Evolutionary conservation across 805 yeast species (phyloP), one percentile per base, ranked within the genome.

Genomic region (Zygosaccharomyces bailii): DNA sequence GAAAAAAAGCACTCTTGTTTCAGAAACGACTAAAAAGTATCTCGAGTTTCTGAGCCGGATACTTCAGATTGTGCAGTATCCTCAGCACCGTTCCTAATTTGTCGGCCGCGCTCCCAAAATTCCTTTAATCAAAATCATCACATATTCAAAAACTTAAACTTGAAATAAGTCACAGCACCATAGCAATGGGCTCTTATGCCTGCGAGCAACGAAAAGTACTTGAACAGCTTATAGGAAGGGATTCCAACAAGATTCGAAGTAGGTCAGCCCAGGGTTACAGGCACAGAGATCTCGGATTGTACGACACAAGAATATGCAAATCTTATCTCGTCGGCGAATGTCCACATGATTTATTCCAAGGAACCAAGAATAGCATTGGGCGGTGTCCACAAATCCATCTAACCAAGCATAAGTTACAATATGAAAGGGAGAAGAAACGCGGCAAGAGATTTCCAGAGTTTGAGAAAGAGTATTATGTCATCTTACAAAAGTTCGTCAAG

Each of bases 341-440:
- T 55, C 91, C 96, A 0, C 82, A 85, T 61, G 96, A 89, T 51
- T 62, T 89, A 37, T 86, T 90, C 57, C 73, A 74, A 9, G 86
- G 87, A 5, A 86, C 96, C 9, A 89, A 88, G 61, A 84, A 84
- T 57, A 86, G 84, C 58, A 65, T 86, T 50, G 96, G 96, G 1
- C 73, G 74, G 47, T 90, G 98, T 60, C 86, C 87, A 0, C 76
- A 74, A 52, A 65, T 82, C 14, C 97, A 90, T 62, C 61, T 80
- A 25, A 87, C 86, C 53, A 84, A 84, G 52, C 80, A 81, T 57
- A 84, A 80, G 60, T 62, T 86, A 11, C 80, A 85, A 50, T 89
- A 84, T 54, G 84, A 84, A 54, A 68, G 72, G 29, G 66, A 64
- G 32, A 67, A 72, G 53, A 50, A 68, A 43, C 48, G 53, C 14